Evolutionary conservation across 495 filamentous ascomycete genomes (phyloP).

Genomic region (Cetradonia linearis): DNA sequence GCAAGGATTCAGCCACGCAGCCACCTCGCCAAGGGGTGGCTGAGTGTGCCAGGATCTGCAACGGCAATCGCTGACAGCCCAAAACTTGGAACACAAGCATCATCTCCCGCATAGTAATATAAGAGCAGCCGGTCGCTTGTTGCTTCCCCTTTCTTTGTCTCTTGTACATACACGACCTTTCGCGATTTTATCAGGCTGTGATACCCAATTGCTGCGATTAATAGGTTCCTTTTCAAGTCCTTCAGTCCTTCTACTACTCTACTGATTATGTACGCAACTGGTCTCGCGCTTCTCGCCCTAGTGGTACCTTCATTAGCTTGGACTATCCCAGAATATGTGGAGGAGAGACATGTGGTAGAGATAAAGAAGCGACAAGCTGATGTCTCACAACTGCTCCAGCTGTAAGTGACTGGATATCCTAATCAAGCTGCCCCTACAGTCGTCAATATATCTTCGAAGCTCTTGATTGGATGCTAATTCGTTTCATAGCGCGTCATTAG

Average conservation of each 20-base stretch:
- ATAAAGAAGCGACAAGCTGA: slow-evolving; percentile 22
- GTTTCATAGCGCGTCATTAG: slow-evolving; percentile 22
- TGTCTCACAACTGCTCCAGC: slow-evolving; percentile 17
- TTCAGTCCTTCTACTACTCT: background rate
- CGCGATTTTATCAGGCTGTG: background rate
- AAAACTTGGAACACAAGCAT: slow-evolving; percentile 15
- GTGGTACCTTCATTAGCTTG: slow-evolving; percentile 1
- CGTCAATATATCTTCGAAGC: background rate
- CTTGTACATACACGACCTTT: slow-evolving; percentile 6
- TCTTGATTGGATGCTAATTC: background rate
- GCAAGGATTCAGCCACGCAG: background rate
- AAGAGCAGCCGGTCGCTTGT: background rate
- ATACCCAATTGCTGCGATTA: slow-evolving; percentile 8
- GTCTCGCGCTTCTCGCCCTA: slow-evolving; percentile 5
- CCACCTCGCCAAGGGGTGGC: slow-evolving; percentile 9
- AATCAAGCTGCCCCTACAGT: slow-evolving; percentile 5
- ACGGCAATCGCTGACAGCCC: slow-evolving; percentile 4
- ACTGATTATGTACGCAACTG: slow-evolving; percentile 3
- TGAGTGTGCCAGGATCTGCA: slow-evolving; percentile 8
- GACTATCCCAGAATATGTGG: slow-evolving; percentile 9
- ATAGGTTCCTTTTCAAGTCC: background rate
- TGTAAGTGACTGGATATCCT: slow-evolving; percentile 11
- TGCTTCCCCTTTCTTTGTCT: background rate
- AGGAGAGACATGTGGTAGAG: slow-evolving; percentile 16
- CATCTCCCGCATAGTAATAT: background rate